These are phyloP conservation scores for Cladosporium sp. DNA, from an alignment of 2,329 filamentous ascomycete genomes.

Conservation along the genomic window DNA sequence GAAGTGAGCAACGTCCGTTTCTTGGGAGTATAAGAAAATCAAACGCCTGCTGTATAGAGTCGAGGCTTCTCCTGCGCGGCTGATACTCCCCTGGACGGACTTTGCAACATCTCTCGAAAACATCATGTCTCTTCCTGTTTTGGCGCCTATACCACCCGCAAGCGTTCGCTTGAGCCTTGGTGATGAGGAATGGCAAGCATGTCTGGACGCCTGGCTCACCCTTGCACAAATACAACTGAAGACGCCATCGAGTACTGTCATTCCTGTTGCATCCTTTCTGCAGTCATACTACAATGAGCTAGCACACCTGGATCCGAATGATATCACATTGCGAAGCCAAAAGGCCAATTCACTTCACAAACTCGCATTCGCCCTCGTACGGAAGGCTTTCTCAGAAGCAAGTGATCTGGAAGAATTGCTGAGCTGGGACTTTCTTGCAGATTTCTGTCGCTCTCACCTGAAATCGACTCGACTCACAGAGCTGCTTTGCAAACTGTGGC, in stretches of 20 bases:
- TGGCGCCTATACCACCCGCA: slow-evolving; percentile 72
- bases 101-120: too few species aligned
- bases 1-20: too few species aligned
- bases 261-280: slow-evolving; percentile 59
- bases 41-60: too few species aligned
- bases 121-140: slow-evolving; percentile 57
- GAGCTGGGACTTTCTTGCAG: slow-evolving; percentile 63
- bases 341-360: slow-evolving; percentile 54
- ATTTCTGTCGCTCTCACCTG: slow-evolving; percentile 62
- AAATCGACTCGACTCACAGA: slow-evolving; percentile 53
- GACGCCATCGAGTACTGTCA: not conserved
- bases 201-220: slow-evolving; percentile 69
- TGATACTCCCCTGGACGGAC: too few species aligned
- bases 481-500: slow-evolving; percentile 50
- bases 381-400: slow-evolving; percentile 17
- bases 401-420: slow-evolving; percentile 46
- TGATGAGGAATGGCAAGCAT: slow-evolving; percentile 69
- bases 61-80: too few species aligned
- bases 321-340: slow-evolving; percentile 25
- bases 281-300: slow-evolving; percentile 59
- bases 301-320: slow-evolving; percentile 21
- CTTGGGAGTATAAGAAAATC: too few species aligned
- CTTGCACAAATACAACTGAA: slow-evolving; percentile 46
- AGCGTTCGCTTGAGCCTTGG: slow-evolving; percentile 62
- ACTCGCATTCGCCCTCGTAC: slow-evolving; percentile 58